Conservation (phyloP, 495 filamentous ascomycete genomes). For the Aspergillus heteromorphus region DNA sequence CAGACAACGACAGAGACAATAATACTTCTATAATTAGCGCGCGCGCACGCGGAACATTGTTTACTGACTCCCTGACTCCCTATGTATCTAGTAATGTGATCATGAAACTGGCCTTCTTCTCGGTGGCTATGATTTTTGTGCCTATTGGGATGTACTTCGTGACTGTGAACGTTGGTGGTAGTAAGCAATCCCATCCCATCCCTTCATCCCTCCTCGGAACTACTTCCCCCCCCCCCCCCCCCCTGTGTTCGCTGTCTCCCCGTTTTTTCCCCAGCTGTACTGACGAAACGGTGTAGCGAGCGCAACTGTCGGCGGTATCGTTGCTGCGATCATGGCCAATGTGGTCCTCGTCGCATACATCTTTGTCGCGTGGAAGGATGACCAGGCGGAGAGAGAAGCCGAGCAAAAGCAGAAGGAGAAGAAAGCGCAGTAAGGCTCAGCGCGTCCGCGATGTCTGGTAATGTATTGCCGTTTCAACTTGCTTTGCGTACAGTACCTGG, state of each 20-base stretch:
- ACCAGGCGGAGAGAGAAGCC: constrained; percentile 60
- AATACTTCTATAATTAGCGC: neutral
- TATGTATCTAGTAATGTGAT: constrained; percentile 65
- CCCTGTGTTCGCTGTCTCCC: no score
- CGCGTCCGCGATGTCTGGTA: constrained; percentile 2
- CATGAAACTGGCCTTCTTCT: constrained; percentile 81
- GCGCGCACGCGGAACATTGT: no score
- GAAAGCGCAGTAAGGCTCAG: constrained; percentile 51
- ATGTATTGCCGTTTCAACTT: constrained; percentile 1
- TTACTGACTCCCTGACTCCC: no score
- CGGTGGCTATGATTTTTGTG: constrained; percentile 78
- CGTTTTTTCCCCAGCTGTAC: neutral
- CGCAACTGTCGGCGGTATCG: constrained; percentile 75
- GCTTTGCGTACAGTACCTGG: neutral
- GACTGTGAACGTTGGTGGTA: constrained; percentile 76
- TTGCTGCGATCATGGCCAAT: constrained; percentile 86
- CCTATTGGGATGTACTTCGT: constrained; percentile 87
- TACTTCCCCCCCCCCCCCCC: no score
- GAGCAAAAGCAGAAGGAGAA: constrained; percentile 50
- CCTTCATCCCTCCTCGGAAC: neutral
- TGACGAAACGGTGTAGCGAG: constrained; percentile 53
- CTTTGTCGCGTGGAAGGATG: constrained; percentile 85
- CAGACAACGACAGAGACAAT: no score
- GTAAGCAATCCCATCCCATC: constrained; percentile 16
- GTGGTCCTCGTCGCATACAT: constrained; percentile 87